A percentile compares a stretch with the other conserved stretches of the same genome.
Conservation (phyloP, 2,329 filamentous ascomycete genomes). For the Diplodia intermedia region DNA sequence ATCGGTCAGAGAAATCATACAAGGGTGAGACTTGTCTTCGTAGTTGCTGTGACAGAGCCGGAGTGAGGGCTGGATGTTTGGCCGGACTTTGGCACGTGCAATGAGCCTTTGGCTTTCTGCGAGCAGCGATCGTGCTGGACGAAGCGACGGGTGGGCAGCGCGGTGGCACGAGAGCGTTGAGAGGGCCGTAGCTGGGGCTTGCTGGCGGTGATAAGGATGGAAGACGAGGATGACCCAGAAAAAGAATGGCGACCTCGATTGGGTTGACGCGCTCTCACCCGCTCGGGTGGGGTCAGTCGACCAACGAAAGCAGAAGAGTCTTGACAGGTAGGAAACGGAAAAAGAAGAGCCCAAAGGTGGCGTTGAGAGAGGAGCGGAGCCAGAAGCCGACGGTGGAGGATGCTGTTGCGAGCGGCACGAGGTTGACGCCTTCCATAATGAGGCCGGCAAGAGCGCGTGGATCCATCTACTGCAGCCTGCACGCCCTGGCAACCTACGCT, state of each 20-base stretch:
- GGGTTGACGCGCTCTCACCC: neutral
- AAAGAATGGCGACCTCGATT: constrained; percentile 31
- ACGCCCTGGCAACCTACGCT: neutral
- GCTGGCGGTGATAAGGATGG: constrained; percentile 11
- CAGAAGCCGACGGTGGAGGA: neutral
- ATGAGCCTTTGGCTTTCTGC: neutral
- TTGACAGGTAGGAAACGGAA: neutral
- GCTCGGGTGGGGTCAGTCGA: neutral
- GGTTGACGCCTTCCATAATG: constrained; percentile 25
- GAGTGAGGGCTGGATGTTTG: neutral
- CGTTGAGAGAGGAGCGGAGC: neutral
- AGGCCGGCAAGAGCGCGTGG: constrained; percentile 21
- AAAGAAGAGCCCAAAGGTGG: neutral
- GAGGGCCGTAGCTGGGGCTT: neutral
- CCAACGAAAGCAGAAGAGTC: constrained; percentile 7
- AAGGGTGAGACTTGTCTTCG: neutral
- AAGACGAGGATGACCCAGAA: constrained; percentile 27
- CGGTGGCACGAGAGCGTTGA: neutral
- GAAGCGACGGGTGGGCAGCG: neutral
- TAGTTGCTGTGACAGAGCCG: neutral
- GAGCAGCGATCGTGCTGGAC: neutral
- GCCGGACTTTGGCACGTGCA: neutral
- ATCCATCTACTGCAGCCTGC: neutral
- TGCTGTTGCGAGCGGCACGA: constrained; percentile 8
- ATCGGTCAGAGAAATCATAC: neutral